Base-by-base conservation (phyloP, 352 stramenopile genomes). In the Phytophthora quininea region DNA sequence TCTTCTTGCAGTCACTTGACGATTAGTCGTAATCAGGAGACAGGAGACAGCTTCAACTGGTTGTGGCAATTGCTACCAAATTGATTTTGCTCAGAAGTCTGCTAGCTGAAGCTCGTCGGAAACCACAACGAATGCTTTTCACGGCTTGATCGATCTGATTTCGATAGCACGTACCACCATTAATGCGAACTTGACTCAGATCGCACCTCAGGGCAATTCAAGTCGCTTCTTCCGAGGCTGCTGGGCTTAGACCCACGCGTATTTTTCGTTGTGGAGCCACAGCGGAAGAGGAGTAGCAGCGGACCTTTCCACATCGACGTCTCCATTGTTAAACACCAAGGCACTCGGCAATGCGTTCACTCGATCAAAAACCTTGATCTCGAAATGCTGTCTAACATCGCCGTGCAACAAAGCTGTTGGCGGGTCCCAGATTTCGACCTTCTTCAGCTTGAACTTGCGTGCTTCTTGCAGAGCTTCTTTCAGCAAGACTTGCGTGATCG, bases 181-280 rank as follows among this genome's bases (percentile, higher is more conserved):
- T 24, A 24, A 24, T 24, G 19, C 0, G 19, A 24, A 24, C 19
- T 49, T 9, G 43, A 49, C 43, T 49, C 43, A 49, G 43, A 49
- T 49, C 43, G 19, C 0, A 24, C 19, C 19, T 24, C 19, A 24
- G 19, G 19, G 19, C 19, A 24, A 24, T 24, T 24, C 19, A 24
- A 24, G 19, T 24, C 19, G 19, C 19, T 24, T 24, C 19, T 24
- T 24, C 19, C 19, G 19, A 24, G 19, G 19, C 19, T 24, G 19
- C 19, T 24, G 19, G 19, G 0, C 19, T 32, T 69, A 89, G 12
- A 86, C 77, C 80, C 80, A 89, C 12, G 76, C 76, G 35, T 79
- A 81, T 38, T 89, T 87, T 54, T 86, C 80, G 45, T 89, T 89
- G 32, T 56, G 64, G 11, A 86, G 38, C 79, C 79, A 88, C 29